phyloP scores from a whole-genome alignment of 2,329 filamentous ascomycete genomes.

The Fusarium pilosicola region DNA sequence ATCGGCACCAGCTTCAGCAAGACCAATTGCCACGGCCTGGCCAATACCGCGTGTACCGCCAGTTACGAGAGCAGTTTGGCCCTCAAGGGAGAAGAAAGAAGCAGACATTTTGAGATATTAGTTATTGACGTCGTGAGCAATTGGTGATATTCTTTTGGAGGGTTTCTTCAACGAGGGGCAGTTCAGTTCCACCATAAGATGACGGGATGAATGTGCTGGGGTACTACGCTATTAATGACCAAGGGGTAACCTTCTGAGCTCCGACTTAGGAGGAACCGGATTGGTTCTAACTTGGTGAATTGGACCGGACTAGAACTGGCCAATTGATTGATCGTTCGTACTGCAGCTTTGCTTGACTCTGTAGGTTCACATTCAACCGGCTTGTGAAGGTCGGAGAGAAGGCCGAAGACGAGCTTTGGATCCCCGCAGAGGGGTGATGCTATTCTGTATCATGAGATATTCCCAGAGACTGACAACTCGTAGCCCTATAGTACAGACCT shows the following conservation, averaged over 20 bases:
- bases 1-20: constrained; percentile 69
- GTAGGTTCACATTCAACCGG: constrained; percentile 4
- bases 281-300: background rate
- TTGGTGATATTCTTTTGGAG: background rate
- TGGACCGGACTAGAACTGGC: background rate
- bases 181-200: background rate
- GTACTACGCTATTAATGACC: constrained; percentile 9
- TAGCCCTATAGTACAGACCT: background rate
- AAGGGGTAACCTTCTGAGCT: background rate
- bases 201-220: background rate
- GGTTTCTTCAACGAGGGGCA: constrained; percentile 16
- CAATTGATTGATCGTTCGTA: constrained; percentile 2
- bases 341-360: background rate
- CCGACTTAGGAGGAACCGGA: constrained; percentile 1
- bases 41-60: constrained; percentile 69
- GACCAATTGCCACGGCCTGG: constrained; percentile 64
- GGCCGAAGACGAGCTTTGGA: constrained; percentile 7
- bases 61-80: constrained; percentile 67
- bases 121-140: background rate
- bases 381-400: constrained; percentile 27
- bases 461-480: too few species aligned
- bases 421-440: constrained; percentile 16
- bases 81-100: constrained; percentile 63
- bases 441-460: background rate
- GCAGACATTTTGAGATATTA: constrained; percentile 46